Percentiles rank a stretch among this genome's conserved stretches.
Evolutionary conservation across 2,329 filamentous ascomycete species (phyloP).

Genomic region (Neofusicoccum sp.): DNA sequence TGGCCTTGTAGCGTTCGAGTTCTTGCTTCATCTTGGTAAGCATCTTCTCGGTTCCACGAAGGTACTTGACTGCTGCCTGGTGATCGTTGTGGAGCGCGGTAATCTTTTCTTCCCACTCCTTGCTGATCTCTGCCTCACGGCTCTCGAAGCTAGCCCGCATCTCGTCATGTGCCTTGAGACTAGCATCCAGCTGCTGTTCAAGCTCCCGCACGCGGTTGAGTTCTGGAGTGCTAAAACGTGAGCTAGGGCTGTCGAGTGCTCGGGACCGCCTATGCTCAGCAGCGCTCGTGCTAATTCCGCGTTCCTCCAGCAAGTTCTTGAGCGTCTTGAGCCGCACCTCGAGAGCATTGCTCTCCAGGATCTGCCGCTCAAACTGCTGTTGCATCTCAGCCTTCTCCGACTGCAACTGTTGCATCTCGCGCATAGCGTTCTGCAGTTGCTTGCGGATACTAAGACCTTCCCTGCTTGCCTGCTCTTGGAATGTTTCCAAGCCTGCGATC

Average conservation of each 20-base stretch:
- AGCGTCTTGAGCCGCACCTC: conserved; percentile 89
- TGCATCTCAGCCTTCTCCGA: conserved; percentile 80
- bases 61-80: conserved; percentile 95
- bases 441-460: conserved; percentile 88
- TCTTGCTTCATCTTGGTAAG: conserved; percentile 98
- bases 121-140: conserved; percentile 84
- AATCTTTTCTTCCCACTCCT: conserved; percentile 88
- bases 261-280: conserved; percentile 72
- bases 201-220: conserved; percentile 78
- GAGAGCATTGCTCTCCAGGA: conserved; percentile 92
- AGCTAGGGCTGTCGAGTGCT: conserved; percentile 72
- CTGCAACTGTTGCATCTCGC: conserved; percentile 80
- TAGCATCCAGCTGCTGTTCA: conserved; percentile 81
- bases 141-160: conserved; percentile 75
- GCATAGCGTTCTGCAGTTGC: conserved; percentile 82
- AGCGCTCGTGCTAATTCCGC: conserved; percentile 71
- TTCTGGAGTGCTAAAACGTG: conserved; percentile 76
- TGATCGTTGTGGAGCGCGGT: conserved; percentile 95
- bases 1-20: conserved; percentile 85
- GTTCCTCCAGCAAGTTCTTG: conserved; percentile 88
- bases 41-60: conserved; percentile 99
- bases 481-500: conserved; percentile 93
- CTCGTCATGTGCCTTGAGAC: conserved; percentile 81
- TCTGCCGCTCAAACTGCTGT: conserved; percentile 79
- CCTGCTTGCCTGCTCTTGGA: conserved; percentile 94